A percentile compares a stretch with the other conserved stretches of the same genome.
Conservation (phyloP, 2,329 filamentous ascomycete species). For the Rasamsonia emersonii region DNA sequence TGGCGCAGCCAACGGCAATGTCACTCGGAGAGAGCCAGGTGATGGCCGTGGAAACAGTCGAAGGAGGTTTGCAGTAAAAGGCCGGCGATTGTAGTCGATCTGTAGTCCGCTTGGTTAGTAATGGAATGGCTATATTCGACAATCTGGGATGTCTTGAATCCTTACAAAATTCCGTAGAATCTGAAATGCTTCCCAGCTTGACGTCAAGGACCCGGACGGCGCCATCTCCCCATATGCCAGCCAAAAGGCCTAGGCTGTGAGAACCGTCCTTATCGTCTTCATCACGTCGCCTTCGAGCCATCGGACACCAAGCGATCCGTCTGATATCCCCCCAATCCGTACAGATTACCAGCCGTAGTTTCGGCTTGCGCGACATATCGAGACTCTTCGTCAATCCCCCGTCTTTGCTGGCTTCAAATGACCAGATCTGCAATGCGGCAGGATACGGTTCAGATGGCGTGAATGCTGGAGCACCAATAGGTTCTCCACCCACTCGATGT, state of each 20-base stretch:
- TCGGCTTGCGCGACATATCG: constrained; percentile 36
- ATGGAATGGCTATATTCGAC: neutral
- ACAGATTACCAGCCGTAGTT: constrained; percentile 44
- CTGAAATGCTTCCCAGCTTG: constrained; percentile 19
- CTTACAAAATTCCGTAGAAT: constrained; percentile 26
- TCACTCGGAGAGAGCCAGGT: constrained; percentile 49
- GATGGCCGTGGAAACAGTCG: constrained; percentile 47
- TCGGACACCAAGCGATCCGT: constrained; percentile 49
- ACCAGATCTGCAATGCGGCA: constrained; percentile 51
- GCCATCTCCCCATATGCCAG: constrained; percentile 52
- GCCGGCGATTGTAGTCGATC: constrained; percentile 39
- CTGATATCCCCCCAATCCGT: constrained; percentile 50
- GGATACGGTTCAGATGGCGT: constrained; percentile 40
- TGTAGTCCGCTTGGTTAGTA: constrained; percentile 10
- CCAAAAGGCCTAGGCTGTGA: constrained; percentile 44
- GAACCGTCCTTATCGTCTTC: constrained; percentile 20
- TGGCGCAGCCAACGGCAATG: constrained; percentile 47
- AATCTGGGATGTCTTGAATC: no score
- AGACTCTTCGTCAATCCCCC: constrained; percentile 29
- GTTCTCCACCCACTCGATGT: constrained; percentile 20
- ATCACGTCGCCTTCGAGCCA: constrained; percentile 24
- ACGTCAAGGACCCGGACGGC: constrained; percentile 47
- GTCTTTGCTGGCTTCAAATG: constrained; percentile 34
- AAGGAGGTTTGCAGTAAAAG: constrained; percentile 43
- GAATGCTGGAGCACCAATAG: constrained; percentile 41